Conservation (phyloP, 495 filamentous ascomycete species). For the Pseudomonodictys pantanalensis region DNA sequence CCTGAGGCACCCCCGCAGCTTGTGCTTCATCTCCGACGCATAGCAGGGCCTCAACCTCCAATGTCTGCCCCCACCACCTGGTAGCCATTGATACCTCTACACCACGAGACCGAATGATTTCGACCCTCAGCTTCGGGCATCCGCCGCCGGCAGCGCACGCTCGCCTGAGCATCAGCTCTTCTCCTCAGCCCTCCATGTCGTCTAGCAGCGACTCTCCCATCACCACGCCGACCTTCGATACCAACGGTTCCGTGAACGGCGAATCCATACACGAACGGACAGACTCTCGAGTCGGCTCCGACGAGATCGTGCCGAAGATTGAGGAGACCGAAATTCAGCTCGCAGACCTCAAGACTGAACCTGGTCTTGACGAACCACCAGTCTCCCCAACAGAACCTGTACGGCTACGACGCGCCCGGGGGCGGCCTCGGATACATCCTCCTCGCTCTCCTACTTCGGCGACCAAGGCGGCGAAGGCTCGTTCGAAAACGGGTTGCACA, state of each 20-base stretch:
- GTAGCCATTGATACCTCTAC: slow-evolving; percentile 11
- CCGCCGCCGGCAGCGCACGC: slow-evolving; percentile 20
- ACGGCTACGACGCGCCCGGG: slow-evolving; percentile 59
- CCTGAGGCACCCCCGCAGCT: not conserved
- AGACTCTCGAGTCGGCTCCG: slow-evolving; percentile 24
- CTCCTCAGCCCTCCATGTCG: slow-evolving; percentile 36
- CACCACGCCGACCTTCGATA: slow-evolving; percentile 30
- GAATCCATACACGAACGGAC: slow-evolving; percentile 7
- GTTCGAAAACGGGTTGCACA: slow-evolving; percentile 91
- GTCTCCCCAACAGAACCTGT: slow-evolving; percentile 24
- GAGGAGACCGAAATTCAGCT: slow-evolving; percentile 40
- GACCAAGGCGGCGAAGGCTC: slow-evolving; percentile 75
- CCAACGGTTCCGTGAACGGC: slow-evolving; percentile 2
- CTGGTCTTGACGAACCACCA: slow-evolving; percentile 22
- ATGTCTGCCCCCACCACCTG: slow-evolving; percentile 12
- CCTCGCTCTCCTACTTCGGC: slow-evolving; percentile 52
- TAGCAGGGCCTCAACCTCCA: slow-evolving; percentile 12
- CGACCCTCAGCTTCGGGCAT: slow-evolving; percentile 28
- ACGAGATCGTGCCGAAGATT: slow-evolving; percentile 39
- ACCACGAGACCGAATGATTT: slow-evolving; percentile 27
- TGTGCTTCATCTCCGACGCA: not conserved
- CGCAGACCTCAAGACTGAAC: slow-evolving; percentile 28
- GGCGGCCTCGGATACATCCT: slow-evolving; percentile 82
- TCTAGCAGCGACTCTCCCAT: slow-evolving; percentile 40
- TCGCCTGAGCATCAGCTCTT: slow-evolving; percentile 38